phyloP scores from a whole-genome alignment of 108 stramenopile species.

The Conticribra weissflogii region DNA sequence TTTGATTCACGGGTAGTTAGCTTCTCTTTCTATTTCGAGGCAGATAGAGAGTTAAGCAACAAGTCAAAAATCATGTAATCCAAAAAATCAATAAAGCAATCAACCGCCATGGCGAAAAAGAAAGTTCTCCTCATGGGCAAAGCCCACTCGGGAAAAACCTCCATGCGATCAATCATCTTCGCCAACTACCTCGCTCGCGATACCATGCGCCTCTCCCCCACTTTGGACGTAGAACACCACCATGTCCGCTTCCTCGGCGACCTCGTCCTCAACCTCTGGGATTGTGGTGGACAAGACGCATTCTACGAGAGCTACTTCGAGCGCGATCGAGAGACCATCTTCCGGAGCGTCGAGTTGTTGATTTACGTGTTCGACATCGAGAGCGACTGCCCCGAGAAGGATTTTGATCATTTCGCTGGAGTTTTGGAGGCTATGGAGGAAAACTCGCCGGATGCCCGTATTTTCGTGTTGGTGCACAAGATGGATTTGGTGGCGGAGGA shows the following conservation, averaged over 20 bases:
- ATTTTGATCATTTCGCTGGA: slow-evolving; percentile 90
- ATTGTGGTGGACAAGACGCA: slow-evolving; percentile 98
- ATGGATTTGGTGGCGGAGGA: slow-evolving; percentile 96
- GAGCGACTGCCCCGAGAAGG: slow-evolving; percentile 86
- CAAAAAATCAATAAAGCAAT: not conserved
- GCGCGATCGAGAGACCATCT: slow-evolving; percentile 96
- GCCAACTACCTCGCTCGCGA: slow-evolving; percentile 98
- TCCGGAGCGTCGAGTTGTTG: slow-evolving; percentile 94
- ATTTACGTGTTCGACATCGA: slow-evolving; percentile 99
- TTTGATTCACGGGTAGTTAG: too few species aligned
- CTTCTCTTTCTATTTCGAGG: too few species aligned
- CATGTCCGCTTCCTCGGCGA: slow-evolving; percentile 99
- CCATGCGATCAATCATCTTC: slow-evolving; percentile 98
- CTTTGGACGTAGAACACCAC: slow-evolving; percentile 97
- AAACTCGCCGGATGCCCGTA: slow-evolving; percentile 93
- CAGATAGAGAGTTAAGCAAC: not conserved
- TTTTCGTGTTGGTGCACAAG: slow-evolving; percentile 99
- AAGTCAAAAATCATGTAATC: too few species aligned
- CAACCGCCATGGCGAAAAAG: slow-evolving; percentile 86
- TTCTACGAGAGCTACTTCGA: slow-evolving; percentile 99
- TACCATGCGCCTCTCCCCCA: slow-evolving; percentile 93
- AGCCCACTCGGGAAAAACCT: slow-evolving; percentile 96
- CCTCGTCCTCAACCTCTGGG: slow-evolving; percentile 98
- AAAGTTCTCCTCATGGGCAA: slow-evolving; percentile 98
- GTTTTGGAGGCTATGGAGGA: slow-evolving; percentile 94